A percentile compares a stretch with the other conserved stretches of the same genome.
Evolutionary conservation across 2,329 filamentous ascomycete genomes (phyloP).

Genomic region (Aspergillus aculeatus): DNA sequence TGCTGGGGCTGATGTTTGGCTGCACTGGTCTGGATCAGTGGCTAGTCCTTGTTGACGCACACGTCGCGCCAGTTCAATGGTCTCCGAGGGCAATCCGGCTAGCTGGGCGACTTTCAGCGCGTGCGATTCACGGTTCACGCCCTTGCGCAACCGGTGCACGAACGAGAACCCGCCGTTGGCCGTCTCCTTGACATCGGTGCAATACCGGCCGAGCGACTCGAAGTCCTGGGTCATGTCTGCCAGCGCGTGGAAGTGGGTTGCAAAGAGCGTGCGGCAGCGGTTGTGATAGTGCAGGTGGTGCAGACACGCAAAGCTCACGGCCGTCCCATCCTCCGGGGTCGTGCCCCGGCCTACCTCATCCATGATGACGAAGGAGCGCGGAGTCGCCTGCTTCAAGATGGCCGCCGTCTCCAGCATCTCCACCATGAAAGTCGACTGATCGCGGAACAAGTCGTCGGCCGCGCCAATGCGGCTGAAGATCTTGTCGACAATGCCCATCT

Average conservation of each 20-base stretch:
- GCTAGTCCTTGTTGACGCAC: conserved; percentile 47
- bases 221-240: conserved; percentile 70
- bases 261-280: conserved; percentile 78
- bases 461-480: conserved; percentile 92
- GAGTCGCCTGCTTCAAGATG: conserved; percentile 81
- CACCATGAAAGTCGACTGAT: conserved; percentile 98
- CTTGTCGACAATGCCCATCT: conserved; percentile 89
- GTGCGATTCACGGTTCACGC: conserved; percentile 83
- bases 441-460: conserved; percentile 88
- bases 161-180: conserved; percentile 72
- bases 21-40: neutral
- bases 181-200: conserved; percentile 83
- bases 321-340: conserved; percentile 85
- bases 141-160: conserved; percentile 75
- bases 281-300: conserved; percentile 79
- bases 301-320: conserved; percentile 84
- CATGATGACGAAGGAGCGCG: conserved; percentile 91
- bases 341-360: conserved; percentile 96
- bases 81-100: conserved; percentile 74
- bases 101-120: conserved; percentile 90
- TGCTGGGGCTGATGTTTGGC: neutral
- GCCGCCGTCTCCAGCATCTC: conserved; percentile 97
- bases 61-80: conserved; percentile 64
- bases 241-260: conserved; percentile 88
- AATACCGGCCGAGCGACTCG: conserved; percentile 69